These are phyloP conservation scores for Raffaelea albimanens DNA, from an alignment of 2,329 filamentous ascomycete genomes.

Conservation along the genomic window DNA sequence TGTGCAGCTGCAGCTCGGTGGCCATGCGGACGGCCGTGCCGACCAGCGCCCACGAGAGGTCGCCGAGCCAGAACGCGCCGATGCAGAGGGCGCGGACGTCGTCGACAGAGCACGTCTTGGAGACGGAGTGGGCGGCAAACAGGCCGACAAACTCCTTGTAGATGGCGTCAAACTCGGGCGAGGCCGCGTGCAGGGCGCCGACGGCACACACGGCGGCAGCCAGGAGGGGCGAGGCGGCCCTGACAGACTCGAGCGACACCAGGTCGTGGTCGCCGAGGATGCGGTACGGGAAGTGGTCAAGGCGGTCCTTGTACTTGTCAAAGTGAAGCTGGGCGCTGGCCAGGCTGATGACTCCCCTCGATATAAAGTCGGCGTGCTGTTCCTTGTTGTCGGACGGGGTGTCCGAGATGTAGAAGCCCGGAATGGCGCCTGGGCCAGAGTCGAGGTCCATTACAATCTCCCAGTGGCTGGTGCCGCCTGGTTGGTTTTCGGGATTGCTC, in stretches of 20 bases:
- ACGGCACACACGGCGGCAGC: conserved; percentile 3
- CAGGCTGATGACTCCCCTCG: background rate
- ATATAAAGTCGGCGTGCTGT: background rate
- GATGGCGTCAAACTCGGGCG: background rate
- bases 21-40: conserved; percentile 3
- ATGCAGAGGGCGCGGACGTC: conserved; percentile 6
- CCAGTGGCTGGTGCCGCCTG: conserved; percentile 1
- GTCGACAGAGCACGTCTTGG: conserved; percentile 1
- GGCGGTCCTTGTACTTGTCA: conserved; percentile 4
- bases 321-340: conserved; percentile 1
- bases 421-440: conserved; percentile 1
- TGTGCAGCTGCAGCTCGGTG: conserved; percentile 3
- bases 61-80: conserved; percentile 7
- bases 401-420: conserved; percentile 3
- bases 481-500: background rate
- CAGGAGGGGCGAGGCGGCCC: conserved; percentile 1
- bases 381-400: background rate
- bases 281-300: conserved; percentile 6
- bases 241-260: background rate
- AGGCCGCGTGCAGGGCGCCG: conserved; percentile 3
- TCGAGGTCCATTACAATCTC: conserved; percentile 4
- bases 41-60: conserved; percentile 5
- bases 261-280: conserved; percentile 3
- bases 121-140: background rate
- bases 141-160: background rate